Conservation (phyloP, 2,329 filamentous ascomycete species). For the Graphilbum sp. region DNA sequence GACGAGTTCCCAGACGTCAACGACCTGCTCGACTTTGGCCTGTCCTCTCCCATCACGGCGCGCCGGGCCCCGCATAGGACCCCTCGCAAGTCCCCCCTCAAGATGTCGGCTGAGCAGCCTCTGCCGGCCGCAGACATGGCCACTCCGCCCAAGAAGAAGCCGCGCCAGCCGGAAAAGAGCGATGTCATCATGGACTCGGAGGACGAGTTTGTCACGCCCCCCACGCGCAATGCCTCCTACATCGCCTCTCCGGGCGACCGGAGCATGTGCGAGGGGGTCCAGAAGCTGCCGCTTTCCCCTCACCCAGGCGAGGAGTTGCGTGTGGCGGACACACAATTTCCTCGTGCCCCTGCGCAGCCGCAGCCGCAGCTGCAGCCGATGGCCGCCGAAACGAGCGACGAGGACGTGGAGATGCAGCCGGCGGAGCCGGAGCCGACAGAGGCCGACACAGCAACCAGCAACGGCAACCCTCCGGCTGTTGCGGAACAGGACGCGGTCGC, state of each 20-base stretch:
- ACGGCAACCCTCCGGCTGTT: no score
- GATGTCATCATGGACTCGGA: constrained; percentile 38
- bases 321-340: constrained; percentile 4
- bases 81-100: background rate
- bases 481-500: no score
- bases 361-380: background rate
- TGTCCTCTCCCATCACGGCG: constrained; percentile 16
- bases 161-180: constrained; percentile 7
- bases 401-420: background rate
- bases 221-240: constrained; percentile 17
- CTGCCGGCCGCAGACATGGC: background rate
- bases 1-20: constrained; percentile 39
- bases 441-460: background rate
- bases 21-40: constrained; percentile 24
- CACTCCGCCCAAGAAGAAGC: constrained; percentile 6
- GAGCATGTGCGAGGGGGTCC: background rate
- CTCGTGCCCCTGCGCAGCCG: background rate
- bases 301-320: background rate
- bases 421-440: background rate
- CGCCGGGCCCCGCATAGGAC: constrained; percentile 1
- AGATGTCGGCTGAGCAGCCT: background rate
- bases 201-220: constrained; percentile 33
- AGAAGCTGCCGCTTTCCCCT: background rate
- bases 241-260: constrained; percentile 10
- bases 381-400: background rate